phyloP scores from a whole-genome alignment of 495 filamentous ascomycete genomes.

The Hapsidospora chrysogenum region DNA sequence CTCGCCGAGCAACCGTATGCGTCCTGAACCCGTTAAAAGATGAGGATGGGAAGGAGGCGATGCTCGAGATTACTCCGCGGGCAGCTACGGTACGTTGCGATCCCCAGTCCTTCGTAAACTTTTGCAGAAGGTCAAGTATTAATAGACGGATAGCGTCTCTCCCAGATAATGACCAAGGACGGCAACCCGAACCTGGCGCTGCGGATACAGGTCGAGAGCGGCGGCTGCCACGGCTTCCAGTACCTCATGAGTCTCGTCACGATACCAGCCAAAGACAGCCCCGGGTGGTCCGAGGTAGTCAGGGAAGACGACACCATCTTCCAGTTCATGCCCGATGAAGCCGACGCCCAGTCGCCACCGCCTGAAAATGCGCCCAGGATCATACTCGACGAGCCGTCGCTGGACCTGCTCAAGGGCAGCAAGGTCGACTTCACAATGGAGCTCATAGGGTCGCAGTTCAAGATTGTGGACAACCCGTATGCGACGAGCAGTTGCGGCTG shows the following conservation, averaged over 20 bases:
- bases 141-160: constrained; percentile 41
- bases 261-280: constrained; percentile 18
- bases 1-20: constrained; percentile 18
- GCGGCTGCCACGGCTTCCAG: constrained; percentile 96
- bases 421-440: constrained; percentile 94
- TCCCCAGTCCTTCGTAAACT: neutral
- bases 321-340: constrained; percentile 11
- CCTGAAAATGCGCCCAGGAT: constrained; percentile 44
- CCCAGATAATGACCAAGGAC: constrained; percentile 52
- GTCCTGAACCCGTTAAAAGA: constrained; percentile 49
- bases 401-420: constrained; percentile 81
- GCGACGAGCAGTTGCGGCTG: constrained; percentile 94
- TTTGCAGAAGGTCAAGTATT: neutral
- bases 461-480: constrained; percentile 79
- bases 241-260: constrained; percentile 80
- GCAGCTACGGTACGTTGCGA: constrained; percentile 51
- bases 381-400: constrained; percentile 72
- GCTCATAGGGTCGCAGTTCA: constrained; percentile 95
- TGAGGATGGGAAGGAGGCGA: constrained; percentile 69
- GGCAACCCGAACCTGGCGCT: constrained; percentile 68
- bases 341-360: constrained; percentile 4
- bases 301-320: constrained; percentile 66
- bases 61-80: constrained; percentile 61
- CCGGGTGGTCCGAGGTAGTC: constrained; percentile 11
- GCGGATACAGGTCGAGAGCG: constrained; percentile 76